phyloP scores from a whole-genome alignment of 1,284 basidiomycete genomes.

The Mycena citricolor region DNA sequence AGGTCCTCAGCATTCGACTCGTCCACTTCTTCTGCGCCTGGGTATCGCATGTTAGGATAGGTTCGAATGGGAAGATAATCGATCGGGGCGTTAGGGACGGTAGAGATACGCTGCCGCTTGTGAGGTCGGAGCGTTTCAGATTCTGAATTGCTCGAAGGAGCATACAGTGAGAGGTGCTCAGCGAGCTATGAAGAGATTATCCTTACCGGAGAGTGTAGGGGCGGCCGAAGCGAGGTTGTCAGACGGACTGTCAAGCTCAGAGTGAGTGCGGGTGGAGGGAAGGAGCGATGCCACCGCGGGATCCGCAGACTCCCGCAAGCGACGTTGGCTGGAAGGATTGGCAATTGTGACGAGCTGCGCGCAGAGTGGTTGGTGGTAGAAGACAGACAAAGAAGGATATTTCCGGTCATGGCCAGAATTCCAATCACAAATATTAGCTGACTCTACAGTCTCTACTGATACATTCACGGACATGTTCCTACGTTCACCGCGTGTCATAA shows the following conservation, averaged over 20 bases:
- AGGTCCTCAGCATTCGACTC: conserved; percentile 42
- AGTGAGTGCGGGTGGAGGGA: conserved; percentile 61
- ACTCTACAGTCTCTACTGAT: too few relatives aligned
- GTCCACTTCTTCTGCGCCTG: conserved; percentile 55
- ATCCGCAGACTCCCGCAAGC: conserved; percentile 19
- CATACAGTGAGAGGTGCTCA: conserved; percentile 19
- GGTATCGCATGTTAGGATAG: conserved; percentile 52
- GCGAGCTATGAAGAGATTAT: conserved; percentile 19
- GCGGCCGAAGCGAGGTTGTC: conserved; percentile 28
- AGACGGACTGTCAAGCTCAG: conserved; percentile 59
- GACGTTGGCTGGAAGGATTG: conserved; percentile 15
- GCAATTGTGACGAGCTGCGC: conserved; percentile 16
- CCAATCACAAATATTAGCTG: too few relatives aligned
- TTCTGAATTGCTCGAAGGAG: conserved; percentile 37
- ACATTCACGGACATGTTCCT: too few relatives aligned
- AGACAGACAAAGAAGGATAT: conserved; percentile 3
- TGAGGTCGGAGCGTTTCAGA: conserved; percentile 53
- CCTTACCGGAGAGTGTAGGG: conserved; percentile 33
- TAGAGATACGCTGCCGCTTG: conserved; percentile 66
- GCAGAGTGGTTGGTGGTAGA: conserved; percentile 6
- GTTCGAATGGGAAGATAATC: conserved; percentile 32
- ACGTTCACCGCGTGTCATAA: too few relatives aligned
- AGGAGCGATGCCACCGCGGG: conserved; percentile 39
- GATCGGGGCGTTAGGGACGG: conserved; percentile 27
- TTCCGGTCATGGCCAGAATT: too few relatives aligned